Evolutionary conservation across 495 filamentous ascomycete species (phyloP).

Genomic region (Penicillium macrosclerotiorum): DNA sequence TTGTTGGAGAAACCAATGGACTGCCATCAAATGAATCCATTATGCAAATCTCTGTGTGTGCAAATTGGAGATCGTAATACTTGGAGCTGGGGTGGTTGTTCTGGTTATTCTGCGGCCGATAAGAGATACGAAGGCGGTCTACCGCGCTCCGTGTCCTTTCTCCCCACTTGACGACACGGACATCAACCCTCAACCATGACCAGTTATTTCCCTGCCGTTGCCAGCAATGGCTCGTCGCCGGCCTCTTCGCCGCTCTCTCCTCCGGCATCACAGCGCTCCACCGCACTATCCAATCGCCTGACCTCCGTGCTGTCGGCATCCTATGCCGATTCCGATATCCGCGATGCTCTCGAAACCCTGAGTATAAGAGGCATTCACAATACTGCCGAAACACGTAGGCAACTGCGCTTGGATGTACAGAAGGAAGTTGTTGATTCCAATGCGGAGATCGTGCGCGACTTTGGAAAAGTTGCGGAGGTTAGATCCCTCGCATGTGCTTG

Average conservation of each 20-base stretch:
- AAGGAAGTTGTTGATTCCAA: conserved; percentile 93
- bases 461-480: conserved; percentile 89
- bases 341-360: conserved; percentile 75
- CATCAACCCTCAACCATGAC: conserved; percentile 32
- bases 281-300: conserved; percentile 71
- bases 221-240: conserved; percentile 29
- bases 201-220: conserved; percentile 38
- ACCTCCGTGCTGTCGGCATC: conserved; percentile 85
- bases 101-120: conserved; percentile 14
- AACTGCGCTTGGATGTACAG: conserved; percentile 80
- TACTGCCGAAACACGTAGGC: conserved; percentile 73
- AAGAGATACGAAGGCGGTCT: conserved; percentile 27
- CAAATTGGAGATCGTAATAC: not conserved
- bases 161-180: conserved; percentile 11
- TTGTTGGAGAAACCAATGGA: conserved; percentile 44
- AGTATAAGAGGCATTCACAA: conserved; percentile 72
- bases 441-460: conserved; percentile 85
- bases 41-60: not conserved
- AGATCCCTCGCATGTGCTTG: conserved; percentile 8
- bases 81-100: not conserved
- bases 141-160: conserved; percentile 19
- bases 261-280: conserved; percentile 43
- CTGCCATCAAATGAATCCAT: conserved; percentile 36
- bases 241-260: conserved; percentile 35
- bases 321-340: conserved; percentile 89